These are phyloP conservation scores for Oryza australiensis DNA, from an alignment of 176 grass and related monocot species.

Conservation along the genomic window DNA sequence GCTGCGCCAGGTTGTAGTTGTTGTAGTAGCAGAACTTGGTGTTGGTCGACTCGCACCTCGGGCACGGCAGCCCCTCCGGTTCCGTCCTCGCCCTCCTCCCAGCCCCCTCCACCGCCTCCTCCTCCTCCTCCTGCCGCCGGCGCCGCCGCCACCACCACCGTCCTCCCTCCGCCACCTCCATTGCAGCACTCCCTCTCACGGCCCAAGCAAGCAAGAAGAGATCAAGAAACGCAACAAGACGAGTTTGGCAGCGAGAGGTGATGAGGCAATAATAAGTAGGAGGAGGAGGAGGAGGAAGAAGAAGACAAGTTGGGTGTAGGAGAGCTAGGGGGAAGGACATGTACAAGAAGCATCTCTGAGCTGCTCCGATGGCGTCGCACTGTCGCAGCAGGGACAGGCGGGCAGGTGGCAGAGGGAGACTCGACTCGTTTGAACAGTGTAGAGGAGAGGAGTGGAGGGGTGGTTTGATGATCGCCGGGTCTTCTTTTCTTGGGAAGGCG, in stretches of 20 bases:
- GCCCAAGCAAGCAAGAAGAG: background rate
- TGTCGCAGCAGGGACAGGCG: too few species aligned
- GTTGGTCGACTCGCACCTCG: slow-evolving; percentile 70
- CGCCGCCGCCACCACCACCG: background rate
- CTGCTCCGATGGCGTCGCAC: background rate
- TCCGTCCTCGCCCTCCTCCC: slow-evolving; percentile 7
- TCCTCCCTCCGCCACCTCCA: slow-evolving; percentile 6
- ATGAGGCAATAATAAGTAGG: slow-evolving; percentile 40
- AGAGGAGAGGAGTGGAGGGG: background rate
- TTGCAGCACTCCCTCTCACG: background rate
- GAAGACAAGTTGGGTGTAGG: background rate
- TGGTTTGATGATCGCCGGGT: background rate
- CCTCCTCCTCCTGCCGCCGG: too few species aligned
- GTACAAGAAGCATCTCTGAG: slow-evolving; percentile 33
- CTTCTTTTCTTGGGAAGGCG: slow-evolving; percentile 52
- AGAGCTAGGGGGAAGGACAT: background rate
- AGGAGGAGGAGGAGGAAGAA: background rate
- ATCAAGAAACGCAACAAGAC: background rate
- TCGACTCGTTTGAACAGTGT: too few species aligned
- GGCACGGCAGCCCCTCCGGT: slow-evolving; percentile 56
- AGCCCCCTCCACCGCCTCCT: background rate
- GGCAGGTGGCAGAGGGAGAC: background rate
- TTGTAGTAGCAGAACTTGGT: slow-evolving; percentile 99
- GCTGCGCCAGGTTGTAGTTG: slow-evolving; percentile 88
- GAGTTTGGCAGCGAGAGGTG: background rate